Evolutionary conservation across 176 grass and related monocot genomes (phyloP), one percentile per base, ranked within the genome.

Genomic region (Calamus simplicifolius): DNA sequence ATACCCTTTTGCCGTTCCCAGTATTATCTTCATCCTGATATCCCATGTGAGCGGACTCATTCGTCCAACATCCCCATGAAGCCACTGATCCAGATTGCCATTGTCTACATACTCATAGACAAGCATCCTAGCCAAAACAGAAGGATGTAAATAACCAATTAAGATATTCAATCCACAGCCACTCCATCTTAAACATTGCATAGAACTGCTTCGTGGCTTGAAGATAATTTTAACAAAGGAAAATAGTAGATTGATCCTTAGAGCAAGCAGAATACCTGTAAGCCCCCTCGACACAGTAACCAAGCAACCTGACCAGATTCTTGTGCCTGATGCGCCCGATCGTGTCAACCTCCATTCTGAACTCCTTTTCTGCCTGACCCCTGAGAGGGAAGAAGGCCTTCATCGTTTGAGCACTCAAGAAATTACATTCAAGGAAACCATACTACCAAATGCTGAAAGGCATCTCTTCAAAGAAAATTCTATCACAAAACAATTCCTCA

Each of bases 311-410:
- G 51, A 91, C 87, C 25, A 97, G 78, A 28, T 97, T 97, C 79
- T 97, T 97, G 81, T 97, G 92, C 78, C 92, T 56, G 52, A 97
- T 87, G 2, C 92, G 87, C 26, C 92, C 87, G 62, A 91, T 97
- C 4, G 69, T 80, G 43, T 83, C 87, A 0, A 91, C 92, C 69
- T 97, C 92, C 28, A 83, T 64, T 53, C 63, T 64, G 72, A 97
- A 91, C 77, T 97, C 92, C 72, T 81, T 97, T 77, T 91, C 81
- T 4, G 87, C 92, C 57, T 91, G 92, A 12, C 92, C 92, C 78
- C 87, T 96, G 77, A 76, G 35, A 0, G 1, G 21, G 25, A 10
- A 43, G 35, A 43, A 43, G 35, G 35, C 10, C 7, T 12, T 43
- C 13, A 12, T 13, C 1, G 10, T 43, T 43, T 43, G 13, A 13